Percentiles rank a stretch among this genome's conserved stretches.
These are phyloP conservation scores for Aphanomyces cochlioides DNA, from an alignment of 352 stramenopile genomes.

Conservation along the genomic window DNA sequence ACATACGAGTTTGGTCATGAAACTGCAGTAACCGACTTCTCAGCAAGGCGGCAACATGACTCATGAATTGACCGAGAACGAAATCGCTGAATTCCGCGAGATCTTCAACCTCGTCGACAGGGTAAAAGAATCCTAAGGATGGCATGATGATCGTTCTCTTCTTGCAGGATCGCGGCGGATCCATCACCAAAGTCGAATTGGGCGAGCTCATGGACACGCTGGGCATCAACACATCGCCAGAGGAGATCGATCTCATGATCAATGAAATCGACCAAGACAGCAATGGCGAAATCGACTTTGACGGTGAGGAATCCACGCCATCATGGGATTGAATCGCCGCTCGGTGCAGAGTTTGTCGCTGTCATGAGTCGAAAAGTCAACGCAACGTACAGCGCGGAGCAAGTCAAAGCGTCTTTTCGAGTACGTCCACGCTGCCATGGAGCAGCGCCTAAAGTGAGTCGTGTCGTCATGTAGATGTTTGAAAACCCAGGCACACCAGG, in stretches of 20 bases:
- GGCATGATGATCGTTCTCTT: no score
- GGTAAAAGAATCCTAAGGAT: conserved; percentile 33
- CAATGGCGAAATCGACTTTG: conserved; percentile 93
- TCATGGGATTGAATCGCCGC: not conserved
- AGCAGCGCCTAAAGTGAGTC: no score
- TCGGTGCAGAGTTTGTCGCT: conserved; percentile 80
- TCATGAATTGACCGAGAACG: conserved; percentile 63
- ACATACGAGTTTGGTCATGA: conserved; percentile 11
- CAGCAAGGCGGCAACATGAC: conserved; percentile 39
- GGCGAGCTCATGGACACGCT: conserved; percentile 92
- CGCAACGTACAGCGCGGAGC: conserved; percentile 88
- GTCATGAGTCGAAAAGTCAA: conserved; percentile 95
- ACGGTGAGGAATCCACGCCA: conserved; percentile 33
- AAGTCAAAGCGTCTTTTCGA: conserved; percentile 89
- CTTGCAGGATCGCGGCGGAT: conserved; percentile 83
- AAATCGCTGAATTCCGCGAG: conserved; percentile 90
- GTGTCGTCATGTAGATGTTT: conserved; percentile 38
- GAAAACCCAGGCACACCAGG: conserved; percentile 59
- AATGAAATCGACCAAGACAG: conserved; percentile 94
- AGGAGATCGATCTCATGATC: conserved; percentile 95
- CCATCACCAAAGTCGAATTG: conserved; percentile 92
- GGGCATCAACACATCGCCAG: conserved; percentile 87
- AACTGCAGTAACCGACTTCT: not conserved
- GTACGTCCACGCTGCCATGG: not conserved
- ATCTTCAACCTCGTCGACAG: conserved; percentile 94